These are phyloP conservation scores for Fraxinus quadrangulata DNA, from an alignment of 257 asterid species.

Conservation along the genomic window DNA sequence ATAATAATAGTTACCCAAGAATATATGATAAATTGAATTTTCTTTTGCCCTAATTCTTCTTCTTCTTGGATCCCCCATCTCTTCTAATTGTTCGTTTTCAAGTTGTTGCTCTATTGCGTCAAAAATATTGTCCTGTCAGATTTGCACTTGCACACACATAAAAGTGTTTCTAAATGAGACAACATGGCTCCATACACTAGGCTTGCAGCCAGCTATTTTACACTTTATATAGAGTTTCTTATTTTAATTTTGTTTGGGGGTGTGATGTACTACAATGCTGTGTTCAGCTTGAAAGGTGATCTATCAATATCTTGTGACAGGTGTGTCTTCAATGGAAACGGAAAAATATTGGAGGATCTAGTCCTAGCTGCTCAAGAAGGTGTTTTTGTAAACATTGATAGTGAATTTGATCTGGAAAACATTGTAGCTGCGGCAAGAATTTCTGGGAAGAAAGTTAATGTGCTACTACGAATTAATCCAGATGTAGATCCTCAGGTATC, in stretches of 20 bases:
- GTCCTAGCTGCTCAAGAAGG: conserved; percentile 89
- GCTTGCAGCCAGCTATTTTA: neutral
- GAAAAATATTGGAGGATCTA: conserved; percentile 79
- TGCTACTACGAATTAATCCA: conserved; percentile 85
- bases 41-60: no score
- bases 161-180: neutral
- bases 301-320: conserved; percentile 33
- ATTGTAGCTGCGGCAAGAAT: conserved; percentile 81
- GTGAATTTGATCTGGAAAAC: conserved; percentile 93
- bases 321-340: conserved; percentile 94
- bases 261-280: neutral
- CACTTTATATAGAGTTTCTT: conserved; percentile 7
- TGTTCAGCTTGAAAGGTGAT: neutral
- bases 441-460: conserved; percentile 85
- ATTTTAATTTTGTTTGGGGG: neutral
- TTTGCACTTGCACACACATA: neutral
- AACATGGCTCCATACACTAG: neutral
- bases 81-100: no score
- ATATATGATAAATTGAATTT: no score
- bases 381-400: conserved; percentile 84
- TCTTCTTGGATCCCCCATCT: no score
- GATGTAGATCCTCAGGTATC: conserved; percentile 98
- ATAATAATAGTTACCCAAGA: no score
- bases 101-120: no score
- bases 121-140: neutral